Evolutionary conservation across 202 grass and related monocot genomes (phyloP).

Genomic region (Tripidium arundinaceum): DNA sequence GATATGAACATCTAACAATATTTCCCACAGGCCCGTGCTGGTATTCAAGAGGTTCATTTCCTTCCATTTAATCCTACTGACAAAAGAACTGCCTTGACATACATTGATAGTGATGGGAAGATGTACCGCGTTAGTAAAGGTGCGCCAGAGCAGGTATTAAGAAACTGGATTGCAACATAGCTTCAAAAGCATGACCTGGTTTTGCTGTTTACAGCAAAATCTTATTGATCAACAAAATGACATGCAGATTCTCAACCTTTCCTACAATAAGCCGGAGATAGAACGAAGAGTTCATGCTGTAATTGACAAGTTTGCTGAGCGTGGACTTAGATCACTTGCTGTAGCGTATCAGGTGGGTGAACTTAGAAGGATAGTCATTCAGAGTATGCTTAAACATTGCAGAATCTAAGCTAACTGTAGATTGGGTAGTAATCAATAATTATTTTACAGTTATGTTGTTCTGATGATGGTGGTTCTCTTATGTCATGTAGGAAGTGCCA

Average conservation of each 20-base stretch:
- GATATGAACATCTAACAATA: no score
- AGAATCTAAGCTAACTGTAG: not conserved
- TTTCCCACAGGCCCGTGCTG: conserved; percentile 80
- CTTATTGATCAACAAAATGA: no score
- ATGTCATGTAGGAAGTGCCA: conserved; percentile 97
- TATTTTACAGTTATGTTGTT: no score
- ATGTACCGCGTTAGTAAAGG: conserved; percentile 96
- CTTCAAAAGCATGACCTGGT: no score
- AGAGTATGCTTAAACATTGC: not conserved
- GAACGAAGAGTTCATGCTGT: conserved; percentile 64
- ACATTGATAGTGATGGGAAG: conserved; percentile 66
- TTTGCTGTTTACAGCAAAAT: no score
- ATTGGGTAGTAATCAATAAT: not conserved
- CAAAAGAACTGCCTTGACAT: conserved; percentile 94
- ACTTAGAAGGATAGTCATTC: not conserved
- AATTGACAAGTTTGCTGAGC: conserved; percentile 94
- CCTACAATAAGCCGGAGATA: conserved; percentile 71
- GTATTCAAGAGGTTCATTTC: conserved; percentile 95
- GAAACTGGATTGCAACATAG: no score
- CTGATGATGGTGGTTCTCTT: no score
- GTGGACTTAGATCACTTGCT: conserved; percentile 84
- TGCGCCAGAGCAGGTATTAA: conserved; percentile 95
- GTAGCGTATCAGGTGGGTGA: conserved; percentile 94
- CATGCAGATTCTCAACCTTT: conserved; percentile 93
- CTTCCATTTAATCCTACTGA: conserved; percentile 95